A percentile compares a stretch with the other conserved stretches of the same genome.
Conservation (phyloP, 305 asterid genomes). For the Ajuga reptans region DNA sequence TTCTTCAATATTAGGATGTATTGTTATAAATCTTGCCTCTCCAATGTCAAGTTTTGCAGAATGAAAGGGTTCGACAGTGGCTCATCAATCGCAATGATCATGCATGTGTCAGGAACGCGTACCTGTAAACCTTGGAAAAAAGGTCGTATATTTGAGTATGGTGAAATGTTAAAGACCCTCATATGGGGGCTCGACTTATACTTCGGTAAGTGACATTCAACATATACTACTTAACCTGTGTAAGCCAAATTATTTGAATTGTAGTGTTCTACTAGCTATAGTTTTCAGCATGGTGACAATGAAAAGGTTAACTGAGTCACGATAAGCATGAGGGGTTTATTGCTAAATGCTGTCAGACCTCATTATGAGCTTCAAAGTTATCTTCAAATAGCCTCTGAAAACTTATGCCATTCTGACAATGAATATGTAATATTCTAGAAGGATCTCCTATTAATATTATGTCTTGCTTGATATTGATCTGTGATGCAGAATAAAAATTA, state of each 20-base stretch:
- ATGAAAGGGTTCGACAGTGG: too few species aligned
- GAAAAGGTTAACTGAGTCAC: background rate
- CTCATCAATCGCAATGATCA: too few species aligned
- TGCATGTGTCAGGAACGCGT: too few species aligned
- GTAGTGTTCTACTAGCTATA: background rate
- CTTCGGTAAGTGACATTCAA: too few species aligned
- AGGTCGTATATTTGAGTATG: too few species aligned
- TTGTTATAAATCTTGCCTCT: too few species aligned
- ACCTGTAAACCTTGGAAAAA: too few species aligned
- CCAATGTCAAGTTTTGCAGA: too few species aligned
- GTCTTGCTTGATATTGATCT: background rate
- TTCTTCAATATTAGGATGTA: too few species aligned
- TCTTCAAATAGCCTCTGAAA: background rate
- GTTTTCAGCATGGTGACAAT: background rate
- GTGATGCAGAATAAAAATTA: background rate
- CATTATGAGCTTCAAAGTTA: background rate
- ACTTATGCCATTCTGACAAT: conserved; percentile 7
- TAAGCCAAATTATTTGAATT: background rate
- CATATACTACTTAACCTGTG: background rate
- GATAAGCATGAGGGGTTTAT: background rate
- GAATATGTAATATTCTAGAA: background rate
- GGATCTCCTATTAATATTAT: background rate
- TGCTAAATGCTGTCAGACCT: conserved; percentile 23
- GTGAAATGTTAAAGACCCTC: too few species aligned
- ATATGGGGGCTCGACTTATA: too few species aligned